phyloP scores from a whole-genome alignment of 1,284 basidiomycete genomes.

The Rhodotorula sp. region DNA sequence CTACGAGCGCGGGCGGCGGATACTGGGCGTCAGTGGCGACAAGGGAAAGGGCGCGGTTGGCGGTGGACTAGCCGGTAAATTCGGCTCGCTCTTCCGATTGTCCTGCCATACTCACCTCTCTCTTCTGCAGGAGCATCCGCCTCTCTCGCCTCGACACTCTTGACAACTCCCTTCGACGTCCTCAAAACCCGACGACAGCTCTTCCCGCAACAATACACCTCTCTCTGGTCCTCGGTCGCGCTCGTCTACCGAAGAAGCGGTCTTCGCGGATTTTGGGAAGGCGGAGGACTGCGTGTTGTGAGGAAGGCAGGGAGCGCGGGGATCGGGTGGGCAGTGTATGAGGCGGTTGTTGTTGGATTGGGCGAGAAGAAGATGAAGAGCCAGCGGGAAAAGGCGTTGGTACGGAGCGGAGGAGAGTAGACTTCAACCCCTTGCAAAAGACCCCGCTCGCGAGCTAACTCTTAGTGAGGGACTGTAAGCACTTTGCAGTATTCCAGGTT shows the following conservation, averaged over 20 bases:
- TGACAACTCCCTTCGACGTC: slow-evolving; percentile 46
- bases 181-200: slow-evolving; percentile 45
- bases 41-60: slow-evolving; percentile 29
- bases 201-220: slow-evolving; percentile 27
- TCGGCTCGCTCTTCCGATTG: not conserved
- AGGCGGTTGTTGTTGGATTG: slow-evolving; percentile 56
- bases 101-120: no score
- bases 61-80: slow-evolving; percentile 30
- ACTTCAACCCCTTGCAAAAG: not conserved
- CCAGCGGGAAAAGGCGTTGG: not conserved
- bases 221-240: slow-evolving; percentile 20
- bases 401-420: slow-evolving; percentile 11
- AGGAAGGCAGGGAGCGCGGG: slow-evolving; percentile 86
- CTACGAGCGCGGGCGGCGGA: slow-evolving; percentile 61
- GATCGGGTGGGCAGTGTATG: slow-evolving; percentile 90
- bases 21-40: slow-evolving; percentile 29
- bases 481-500: not conserved
- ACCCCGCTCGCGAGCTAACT: not conserved
- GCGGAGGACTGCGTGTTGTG: slow-evolving; percentile 73
- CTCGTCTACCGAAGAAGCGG: slow-evolving; percentile 35
- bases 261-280: slow-evolving; percentile 75
- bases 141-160: slow-evolving; percentile 42
- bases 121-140: slow-evolving; percentile 35
- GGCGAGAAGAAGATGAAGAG: slow-evolving; percentile 20
- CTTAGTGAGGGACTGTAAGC: not conserved